Evolutionary conservation across 441 rosid species (phyloP).

Genomic region (Omphalea diandra): DNA sequence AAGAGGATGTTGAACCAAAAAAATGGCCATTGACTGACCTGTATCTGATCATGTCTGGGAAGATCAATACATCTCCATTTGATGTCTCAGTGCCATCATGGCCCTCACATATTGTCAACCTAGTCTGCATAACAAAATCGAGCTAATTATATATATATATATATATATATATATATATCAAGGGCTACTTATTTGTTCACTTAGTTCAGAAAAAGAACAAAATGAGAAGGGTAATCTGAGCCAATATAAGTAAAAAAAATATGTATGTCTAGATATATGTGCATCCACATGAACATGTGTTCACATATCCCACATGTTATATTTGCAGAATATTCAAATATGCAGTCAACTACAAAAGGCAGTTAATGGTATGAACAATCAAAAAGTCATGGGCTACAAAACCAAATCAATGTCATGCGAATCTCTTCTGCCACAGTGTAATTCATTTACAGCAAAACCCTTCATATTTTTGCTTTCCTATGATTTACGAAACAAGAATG

Average conservation of each 20-base stretch:
- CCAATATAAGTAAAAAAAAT: not conserved
- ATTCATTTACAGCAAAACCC: not conserved
- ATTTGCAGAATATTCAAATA: not conserved
- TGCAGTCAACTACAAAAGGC: not conserved
- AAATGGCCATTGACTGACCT: conserved; percentile 44
- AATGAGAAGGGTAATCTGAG: not conserved
- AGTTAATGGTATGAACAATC: not conserved
- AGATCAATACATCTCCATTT: conserved; percentile 95
- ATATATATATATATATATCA: no score
- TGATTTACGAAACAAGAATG: not conserved
- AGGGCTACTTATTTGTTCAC: not conserved
- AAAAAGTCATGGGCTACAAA: no score
- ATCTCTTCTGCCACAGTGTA: not conserved
- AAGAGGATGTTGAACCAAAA: conserved; percentile 17
- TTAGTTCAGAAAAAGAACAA: not conserved
- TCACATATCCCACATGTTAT: not conserved
- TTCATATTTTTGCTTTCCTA: not conserved
- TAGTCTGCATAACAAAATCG: conserved; percentile 46
- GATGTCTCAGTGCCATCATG: conserved; percentile 98
- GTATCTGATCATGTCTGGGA: conserved; percentile 99
- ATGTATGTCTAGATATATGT: not conserved
- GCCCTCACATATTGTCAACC: conserved; percentile 94
- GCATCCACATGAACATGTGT: not conserved
- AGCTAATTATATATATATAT: no score
- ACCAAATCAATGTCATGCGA: not conserved